Conservation (phyloP, 2,329 filamentous ascomycete genomes). For the Pseudogymnoascus pannorum region DNA sequence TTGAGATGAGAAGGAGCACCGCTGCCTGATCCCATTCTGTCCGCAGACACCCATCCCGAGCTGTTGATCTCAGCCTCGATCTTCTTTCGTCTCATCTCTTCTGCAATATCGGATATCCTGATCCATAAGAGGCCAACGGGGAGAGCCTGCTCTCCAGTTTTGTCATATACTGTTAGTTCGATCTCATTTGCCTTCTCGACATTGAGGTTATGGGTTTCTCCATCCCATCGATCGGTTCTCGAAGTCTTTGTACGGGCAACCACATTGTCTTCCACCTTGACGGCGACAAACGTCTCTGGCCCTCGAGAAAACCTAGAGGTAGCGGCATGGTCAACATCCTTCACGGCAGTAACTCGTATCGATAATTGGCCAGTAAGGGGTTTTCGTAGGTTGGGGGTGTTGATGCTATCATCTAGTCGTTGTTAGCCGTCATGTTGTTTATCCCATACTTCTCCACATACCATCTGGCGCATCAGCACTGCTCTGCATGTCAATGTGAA, state of each 20-base stretch:
- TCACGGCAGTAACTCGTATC: conserved; percentile 79
- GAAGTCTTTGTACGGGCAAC: conserved; percentile 82
- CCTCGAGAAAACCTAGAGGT: conserved; percentile 78
- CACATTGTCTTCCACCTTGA: conserved; percentile 93
- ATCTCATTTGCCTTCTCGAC: conserved; percentile 99
- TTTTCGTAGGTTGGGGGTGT: conserved; percentile 88
- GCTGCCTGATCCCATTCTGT: conserved; percentile 71
- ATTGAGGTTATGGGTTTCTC: conserved; percentile 83
- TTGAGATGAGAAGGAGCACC: conserved; percentile 48
- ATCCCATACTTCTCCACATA: conserved; percentile 37
- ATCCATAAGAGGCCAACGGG: conserved; percentile 96
- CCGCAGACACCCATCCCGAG: conserved; percentile 94
- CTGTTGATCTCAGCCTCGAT: conserved; percentile 93
- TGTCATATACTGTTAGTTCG: conserved; percentile 95
- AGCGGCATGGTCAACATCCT: conserved; percentile 87
- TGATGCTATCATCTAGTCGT: conserved; percentile 81
- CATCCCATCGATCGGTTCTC: conserved; percentile 82
- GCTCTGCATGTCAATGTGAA: conserved; percentile 86
- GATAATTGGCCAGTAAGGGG: conserved; percentile 88
- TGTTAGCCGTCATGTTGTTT: conserved; percentile 15
- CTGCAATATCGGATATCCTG: conserved; percentile 90
- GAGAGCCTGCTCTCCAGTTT: conserved; percentile 79
- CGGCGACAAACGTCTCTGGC: conserved; percentile 88
- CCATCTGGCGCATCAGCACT: conserved; percentile 70
- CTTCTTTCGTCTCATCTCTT: conserved; percentile 94